Evolutionary conservation across 2,329 filamentous ascomycete species (phyloP).

Genomic region (Aspergillus udagawae): DNA sequence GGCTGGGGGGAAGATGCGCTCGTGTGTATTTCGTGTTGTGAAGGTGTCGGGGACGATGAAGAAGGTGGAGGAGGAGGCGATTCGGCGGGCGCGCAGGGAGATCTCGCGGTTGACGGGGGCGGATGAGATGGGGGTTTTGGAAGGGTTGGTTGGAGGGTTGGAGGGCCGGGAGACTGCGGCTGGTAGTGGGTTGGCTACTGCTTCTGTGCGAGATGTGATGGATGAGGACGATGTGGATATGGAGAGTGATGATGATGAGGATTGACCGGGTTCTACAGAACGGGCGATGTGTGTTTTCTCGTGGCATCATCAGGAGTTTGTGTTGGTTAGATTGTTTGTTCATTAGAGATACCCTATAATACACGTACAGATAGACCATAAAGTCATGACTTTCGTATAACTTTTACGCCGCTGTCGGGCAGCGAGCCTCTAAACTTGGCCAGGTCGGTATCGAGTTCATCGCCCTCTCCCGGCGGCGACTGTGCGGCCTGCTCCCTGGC

Average conservation of each 20-base stretch:
- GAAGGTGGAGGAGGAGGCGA: constrained; percentile 86
- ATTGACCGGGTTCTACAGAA: constrained; percentile 1
- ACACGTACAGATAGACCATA: constrained; percentile 18
- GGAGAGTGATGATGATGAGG: constrained; percentile 38
- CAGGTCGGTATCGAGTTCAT: constrained; percentile 19
- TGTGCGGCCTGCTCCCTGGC: constrained; percentile 36
- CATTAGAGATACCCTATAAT: constrained; percentile 26
- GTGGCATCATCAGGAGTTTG: neutral
- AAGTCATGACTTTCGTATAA: constrained; percentile 58
- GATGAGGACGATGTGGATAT: constrained; percentile 46
- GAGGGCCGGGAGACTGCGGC: constrained; percentile 22
- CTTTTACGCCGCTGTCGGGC: constrained; percentile 64
- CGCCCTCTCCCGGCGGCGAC: constrained; percentile 21
- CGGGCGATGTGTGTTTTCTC: neutral
- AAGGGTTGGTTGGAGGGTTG: constrained; percentile 34
- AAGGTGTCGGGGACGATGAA: constrained; percentile 89
- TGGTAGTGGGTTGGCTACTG: constrained; percentile 6
- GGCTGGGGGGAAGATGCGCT: constrained; percentile 25
- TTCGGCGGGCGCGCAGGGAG: constrained; percentile 68
- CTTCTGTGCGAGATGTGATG: constrained; percentile 41
- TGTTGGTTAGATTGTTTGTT: constrained; percentile 11
- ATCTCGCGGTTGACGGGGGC: constrained; percentile 63
- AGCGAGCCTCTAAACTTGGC: constrained; percentile 36
- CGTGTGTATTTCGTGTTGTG: constrained; percentile 79
- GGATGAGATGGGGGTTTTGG: constrained; percentile 43